Evolutionary conservation across 306 rosid genomes (phyloP).

Genomic region (Hippophae rhamnoides): DNA sequence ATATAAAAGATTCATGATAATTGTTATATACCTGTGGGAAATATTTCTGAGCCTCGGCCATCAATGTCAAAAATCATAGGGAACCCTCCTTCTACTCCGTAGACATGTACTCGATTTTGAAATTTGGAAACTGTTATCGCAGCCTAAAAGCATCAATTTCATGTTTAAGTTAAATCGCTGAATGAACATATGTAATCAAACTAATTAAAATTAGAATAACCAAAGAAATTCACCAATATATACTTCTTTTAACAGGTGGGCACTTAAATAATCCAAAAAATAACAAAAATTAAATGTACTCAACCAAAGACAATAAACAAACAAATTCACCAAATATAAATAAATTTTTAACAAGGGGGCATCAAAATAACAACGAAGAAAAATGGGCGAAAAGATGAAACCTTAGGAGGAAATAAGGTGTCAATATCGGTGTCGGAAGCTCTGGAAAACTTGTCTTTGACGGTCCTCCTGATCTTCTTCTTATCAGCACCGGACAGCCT

Average conservation of each 20-base stretch:
- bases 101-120: conserved; percentile 72
- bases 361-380: too few species aligned
- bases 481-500: conserved; percentile 85
- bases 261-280: neutral
- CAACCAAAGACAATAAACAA: neutral
- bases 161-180: neutral
- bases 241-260: neutral
- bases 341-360: too few species aligned
- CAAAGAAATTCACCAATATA: neutral
- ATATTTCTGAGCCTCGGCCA: conserved; percentile 73
- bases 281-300: too few species aligned
- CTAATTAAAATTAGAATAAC: too few species aligned
- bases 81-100: conserved; percentile 62
- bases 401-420: conserved; percentile 78
- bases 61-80: conserved; percentile 77
- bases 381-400: neutral
- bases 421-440: conserved; percentile 74
- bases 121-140: conserved; percentile 67
- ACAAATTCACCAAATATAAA: neutral
- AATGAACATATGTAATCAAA: too few species aligned
- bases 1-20: neutral
- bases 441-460: conserved; percentile 49
- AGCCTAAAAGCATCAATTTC: conserved; percentile 29
- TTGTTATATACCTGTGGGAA: conserved; percentile 54
- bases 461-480: conserved; percentile 62